Evolutionary conservation across 2,329 filamentous ascomycete species (phyloP), one percentile per base, ranked within the genome.

Genomic region (Alternaria sp.): DNA sequence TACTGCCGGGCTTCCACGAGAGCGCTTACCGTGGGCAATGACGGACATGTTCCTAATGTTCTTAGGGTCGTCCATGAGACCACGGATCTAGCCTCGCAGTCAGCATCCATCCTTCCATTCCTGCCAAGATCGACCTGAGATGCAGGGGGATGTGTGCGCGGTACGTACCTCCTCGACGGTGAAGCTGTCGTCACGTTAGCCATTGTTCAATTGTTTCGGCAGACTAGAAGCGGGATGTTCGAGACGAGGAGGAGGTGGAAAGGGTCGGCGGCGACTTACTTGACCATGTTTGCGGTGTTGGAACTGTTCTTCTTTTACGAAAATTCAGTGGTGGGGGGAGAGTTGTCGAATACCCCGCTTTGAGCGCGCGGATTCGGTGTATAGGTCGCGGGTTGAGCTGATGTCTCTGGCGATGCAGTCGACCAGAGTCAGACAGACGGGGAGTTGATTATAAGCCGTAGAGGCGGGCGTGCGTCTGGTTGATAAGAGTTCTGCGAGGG

Each of bases 221-320:
- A 44, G 42, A 21, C 31, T 36, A 26, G 23, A 44, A 14, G 28
- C 14, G 29, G n/a, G 14, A 41, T 17, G 9, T 6, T 5, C 11
- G 3, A 26, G 33, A 4, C 36, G 14, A n/a, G 26, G 28, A 36
- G 2, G 26, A 24, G 13, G 34, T 40, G 26, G 53, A 23, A 39
- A 40, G 56, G 29, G 41, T 56, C 33, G 56, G 60, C 40, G 57
- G 61, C 62, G 55, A 94, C 93, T 90, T 90, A 97, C 93, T 98
- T 97, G 82, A 99, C 95, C 95, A 99, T 99, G 82, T 93, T 97
- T 90, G 85, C 92, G 91, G 93, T 91, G 80, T 87, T 90, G 69
- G 60, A 58, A 50, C 60, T 67, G 61, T 75, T 48, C 69, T 63
- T 72, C 63, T 71, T 63, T 67, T 72, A 60, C 61, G 61, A 74